phyloP scores from a whole-genome alignment of 257 asterid genomes.

The Solanum pinnatisectum region DNA sequence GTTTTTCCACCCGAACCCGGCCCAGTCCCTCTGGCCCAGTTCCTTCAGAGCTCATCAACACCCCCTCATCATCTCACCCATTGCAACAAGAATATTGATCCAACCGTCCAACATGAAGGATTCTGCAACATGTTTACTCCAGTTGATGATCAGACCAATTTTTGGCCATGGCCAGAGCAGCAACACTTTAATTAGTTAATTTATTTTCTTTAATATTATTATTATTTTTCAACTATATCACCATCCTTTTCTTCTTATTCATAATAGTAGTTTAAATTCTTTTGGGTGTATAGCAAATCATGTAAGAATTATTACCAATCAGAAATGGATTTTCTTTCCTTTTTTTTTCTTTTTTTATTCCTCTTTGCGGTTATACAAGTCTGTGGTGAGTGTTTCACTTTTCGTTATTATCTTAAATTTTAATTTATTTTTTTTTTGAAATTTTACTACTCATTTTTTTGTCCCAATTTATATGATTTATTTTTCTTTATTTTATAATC shows the following conservation, averaged over 20 bases:
- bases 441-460: too few relatives aligned
- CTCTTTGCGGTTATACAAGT: neutral
- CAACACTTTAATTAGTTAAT: constrained; percentile 30
- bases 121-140: constrained; percentile 48
- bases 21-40: constrained; percentile 15
- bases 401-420: neutral
- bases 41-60: constrained; percentile 30
- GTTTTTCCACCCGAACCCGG: constrained; percentile 12
- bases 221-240: neutral
- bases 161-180: constrained; percentile 75
- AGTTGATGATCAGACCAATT: constrained; percentile 51
- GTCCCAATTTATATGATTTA: too few relatives aligned
- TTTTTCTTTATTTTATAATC: too few relatives aligned
- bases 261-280: neutral
- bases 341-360: neutral
- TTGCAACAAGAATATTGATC: constrained; percentile 13
- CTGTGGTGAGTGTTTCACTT: neutral
- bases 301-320: neutral
- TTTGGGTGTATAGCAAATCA: neutral
- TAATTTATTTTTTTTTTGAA: neutral
- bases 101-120: constrained; percentile 30
- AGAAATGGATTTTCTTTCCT: neutral
- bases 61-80: constrained; percentile 13
- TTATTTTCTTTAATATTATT: neutral
- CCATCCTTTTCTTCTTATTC: neutral